Evolutionary conservation across 176 grass and related monocot species (phyloP), one percentile per base, ranked within the genome.

Genomic region (Avena insularis): DNA sequence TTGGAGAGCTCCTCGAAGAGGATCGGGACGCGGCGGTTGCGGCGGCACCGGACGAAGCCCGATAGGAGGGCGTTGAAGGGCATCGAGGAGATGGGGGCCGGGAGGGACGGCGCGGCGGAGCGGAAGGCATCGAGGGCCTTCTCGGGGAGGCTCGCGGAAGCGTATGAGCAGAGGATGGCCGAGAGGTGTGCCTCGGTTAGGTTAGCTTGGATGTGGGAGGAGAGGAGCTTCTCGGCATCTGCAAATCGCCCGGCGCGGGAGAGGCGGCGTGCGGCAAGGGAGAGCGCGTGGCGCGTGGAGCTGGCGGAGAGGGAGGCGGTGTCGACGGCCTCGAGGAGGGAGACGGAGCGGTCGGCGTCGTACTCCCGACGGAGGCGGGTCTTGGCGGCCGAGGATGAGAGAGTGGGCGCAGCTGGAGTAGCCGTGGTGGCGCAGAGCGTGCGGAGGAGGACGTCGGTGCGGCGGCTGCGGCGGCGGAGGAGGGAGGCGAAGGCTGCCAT

Each of bases 31-130:
- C 87, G 85, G 10, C 4, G 15, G 53, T 90, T 82, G 36, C 55
- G 40, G 78, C 75, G 88, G 73, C 93, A 93, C 16, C 90, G 86
- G 51, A 94, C 33, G 56, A 87, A 92, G 67, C 90, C 82, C 17
- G 90, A 91, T 50, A 98, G 91, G 75, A 98, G 84, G 17, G 91
- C 90, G 79, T 98, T 95, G 79, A 95, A 89, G 51, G 91, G 90
- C 50, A 92, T 47, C 12, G 84, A 4, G 17, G 96, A 88, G 55
- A 72, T 81, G 10, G 88, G 84, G 25, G 46, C 14, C 2, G 78
- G 57, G 43, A 86, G 90, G 63, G 85, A 75, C 19, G 63, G 56
- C 27, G 23, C 83, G 27, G 85, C 64, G 23, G 87, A 66, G 56
- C 84, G 77, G 75, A 98, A 95, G 70, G 91, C 82, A 25, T 79